phyloP scores from a whole-genome alignment of 2,329 filamentous ascomycete species.

The Venturiaceae sp. region DNA sequence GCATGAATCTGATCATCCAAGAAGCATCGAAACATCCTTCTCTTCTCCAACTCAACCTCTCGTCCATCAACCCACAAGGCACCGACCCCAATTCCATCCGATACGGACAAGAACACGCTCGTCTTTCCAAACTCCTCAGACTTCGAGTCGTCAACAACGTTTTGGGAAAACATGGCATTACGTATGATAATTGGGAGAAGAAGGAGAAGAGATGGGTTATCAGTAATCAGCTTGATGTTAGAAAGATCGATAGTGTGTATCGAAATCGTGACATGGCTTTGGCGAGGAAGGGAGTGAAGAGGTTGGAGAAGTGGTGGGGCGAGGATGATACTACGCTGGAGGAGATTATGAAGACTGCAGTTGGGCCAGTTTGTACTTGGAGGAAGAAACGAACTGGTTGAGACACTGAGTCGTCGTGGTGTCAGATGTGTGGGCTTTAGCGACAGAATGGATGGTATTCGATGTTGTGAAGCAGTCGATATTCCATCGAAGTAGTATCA shows the following conservation, averaged over 20 bases:
- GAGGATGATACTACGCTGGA: slow-evolving; percentile 12
- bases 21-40: slow-evolving; percentile 21
- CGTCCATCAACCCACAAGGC: slow-evolving; percentile 24
- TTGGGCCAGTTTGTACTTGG: too few species aligned
- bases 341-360: too few species aligned
- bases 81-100: slow-evolving; percentile 12
- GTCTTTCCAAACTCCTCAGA: slow-evolving; percentile 12
- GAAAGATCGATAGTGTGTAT: slow-evolving; percentile 21
- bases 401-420: too few species aligned
- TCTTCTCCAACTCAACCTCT: slow-evolving; percentile 28
- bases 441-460: too few species aligned
- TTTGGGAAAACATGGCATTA: slow-evolving; percentile 14
- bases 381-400: too few species aligned
- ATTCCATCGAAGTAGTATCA: too few species aligned
- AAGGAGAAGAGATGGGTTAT: neutral
- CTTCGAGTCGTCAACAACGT: slow-evolving; percentile 16
- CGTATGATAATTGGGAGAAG: slow-evolving; percentile 13
- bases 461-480: too few species aligned
- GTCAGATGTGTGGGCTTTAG: too few species aligned
- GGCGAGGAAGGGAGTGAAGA: slow-evolving; percentile 19
- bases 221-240: neutral
- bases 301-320: slow-evolving; percentile 18
- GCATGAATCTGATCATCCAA: slow-evolving; percentile 18
- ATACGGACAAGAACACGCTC: slow-evolving; percentile 15
- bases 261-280: slow-evolving; percentile 24